phyloP scores from a whole-genome alignment of 2,329 filamentous ascomycete genomes.

The Botryotinia convoluta region DNA sequence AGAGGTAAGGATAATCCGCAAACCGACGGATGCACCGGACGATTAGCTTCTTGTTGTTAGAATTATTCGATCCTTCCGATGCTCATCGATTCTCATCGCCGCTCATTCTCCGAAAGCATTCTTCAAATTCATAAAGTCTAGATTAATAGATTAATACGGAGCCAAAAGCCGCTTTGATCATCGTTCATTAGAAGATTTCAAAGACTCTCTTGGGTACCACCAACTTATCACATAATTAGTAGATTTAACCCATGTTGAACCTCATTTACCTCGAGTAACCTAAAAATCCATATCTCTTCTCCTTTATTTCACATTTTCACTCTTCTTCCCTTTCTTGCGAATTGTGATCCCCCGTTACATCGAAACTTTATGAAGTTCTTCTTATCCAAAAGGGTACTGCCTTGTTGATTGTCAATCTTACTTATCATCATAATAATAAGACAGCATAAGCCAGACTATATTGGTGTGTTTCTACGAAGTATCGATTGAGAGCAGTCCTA shows the following conservation, averaged over 20 bases:
- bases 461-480: background rate
- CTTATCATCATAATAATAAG: background rate
- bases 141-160: background rate
- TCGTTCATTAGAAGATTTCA: background rate
- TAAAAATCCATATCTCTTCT: background rate
- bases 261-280: conserved; percentile 16
- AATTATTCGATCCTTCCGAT: background rate
- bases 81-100: background rate
- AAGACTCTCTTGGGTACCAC: background rate
- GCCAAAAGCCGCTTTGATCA: background rate
- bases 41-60: background rate
- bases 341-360: conserved; percentile 8
- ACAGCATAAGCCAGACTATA: background rate
- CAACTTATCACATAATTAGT: background rate
- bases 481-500: background rate
- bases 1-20: background rate
- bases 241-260: conserved; percentile 15
- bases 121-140: background rate
- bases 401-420: background rate
- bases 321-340: background rate
- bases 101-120: background rate
- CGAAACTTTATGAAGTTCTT: background rate
- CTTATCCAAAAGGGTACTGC: background rate
- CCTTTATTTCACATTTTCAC: background rate
- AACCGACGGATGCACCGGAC: background rate